These are phyloP conservation scores for Sporothrix luriei DNA, from an alignment of 2,329 filamentous ascomycete species.

Conservation along the genomic window DNA sequence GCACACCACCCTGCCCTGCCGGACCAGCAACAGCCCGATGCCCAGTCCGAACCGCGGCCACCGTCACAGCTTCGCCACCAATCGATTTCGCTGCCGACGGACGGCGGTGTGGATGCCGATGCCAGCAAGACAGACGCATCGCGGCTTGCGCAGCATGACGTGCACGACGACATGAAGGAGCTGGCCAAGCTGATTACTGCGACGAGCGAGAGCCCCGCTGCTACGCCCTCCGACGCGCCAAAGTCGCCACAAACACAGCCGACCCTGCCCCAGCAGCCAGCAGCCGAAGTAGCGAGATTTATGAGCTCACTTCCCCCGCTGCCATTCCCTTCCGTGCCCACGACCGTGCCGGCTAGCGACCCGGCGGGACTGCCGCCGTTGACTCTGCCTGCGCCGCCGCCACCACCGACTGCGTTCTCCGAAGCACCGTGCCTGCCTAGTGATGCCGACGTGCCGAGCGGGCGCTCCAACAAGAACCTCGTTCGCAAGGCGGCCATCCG, in stretches of 20 bases:
- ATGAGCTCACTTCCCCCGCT: neutral
- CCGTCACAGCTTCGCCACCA: constrained; percentile 3
- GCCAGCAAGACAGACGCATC: neutral
- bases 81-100: constrained; percentile 14
- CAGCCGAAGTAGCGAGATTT: constrained; percentile 4
- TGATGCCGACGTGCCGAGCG: constrained; percentile 48
- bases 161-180: constrained; percentile 29
- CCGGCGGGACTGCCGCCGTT: constrained; percentile 43
- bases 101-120: neutral
- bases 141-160: constrained; percentile 14
- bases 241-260: constrained; percentile 28
- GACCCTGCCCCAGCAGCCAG: constrained; percentile 27
- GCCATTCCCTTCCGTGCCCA: constrained; percentile 1
- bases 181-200: constrained; percentile 29
- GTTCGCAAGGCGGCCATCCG: constrained; percentile 65
- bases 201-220: neutral
- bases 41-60: neutral
- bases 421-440: constrained; percentile 50
- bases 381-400: constrained; percentile 39
- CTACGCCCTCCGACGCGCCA: neutral
- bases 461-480: constrained; percentile 62
- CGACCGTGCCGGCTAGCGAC: constrained; percentile 51
- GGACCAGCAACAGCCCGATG: constrained; percentile 1
- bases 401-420: constrained; percentile 43
- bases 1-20: neutral